Evolutionary conservation across 768 basidiomycete genomes (phyloP).

Genomic region (Postia placenta): DNA sequence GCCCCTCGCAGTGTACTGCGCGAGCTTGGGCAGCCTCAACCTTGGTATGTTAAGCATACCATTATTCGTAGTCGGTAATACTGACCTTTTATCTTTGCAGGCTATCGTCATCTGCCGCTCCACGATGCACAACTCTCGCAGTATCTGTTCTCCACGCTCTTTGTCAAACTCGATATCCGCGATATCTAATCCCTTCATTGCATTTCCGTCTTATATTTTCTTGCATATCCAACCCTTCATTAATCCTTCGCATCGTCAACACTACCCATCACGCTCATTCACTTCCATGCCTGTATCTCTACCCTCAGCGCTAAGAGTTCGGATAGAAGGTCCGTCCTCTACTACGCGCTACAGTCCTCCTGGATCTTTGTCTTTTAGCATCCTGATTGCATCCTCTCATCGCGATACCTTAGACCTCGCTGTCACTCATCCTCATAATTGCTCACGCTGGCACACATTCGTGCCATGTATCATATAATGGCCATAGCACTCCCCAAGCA

Average conservation of each 20-base stretch:
- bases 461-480: background rate
- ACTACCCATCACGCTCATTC: background rate
- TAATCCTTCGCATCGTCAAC: background rate
- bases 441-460: too few species aligned
- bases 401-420: too few species aligned
- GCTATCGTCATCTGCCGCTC: constrained; percentile 85
- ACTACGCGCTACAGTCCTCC: too few species aligned
- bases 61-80: too few species aligned
- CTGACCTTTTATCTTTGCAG: constrained; percentile 37
- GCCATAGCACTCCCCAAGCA: background rate
- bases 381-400: too few species aligned
- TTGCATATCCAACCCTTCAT: background rate
- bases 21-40: constrained; percentile 63
- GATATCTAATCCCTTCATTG: constrained; percentile 20
- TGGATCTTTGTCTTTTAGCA: too few species aligned
- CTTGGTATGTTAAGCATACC: too few species aligned
- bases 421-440: too few species aligned
- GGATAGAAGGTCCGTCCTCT: too few species aligned
- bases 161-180: constrained; percentile 58
- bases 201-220: background rate
- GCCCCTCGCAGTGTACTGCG: constrained; percentile 70
- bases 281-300: background rate
- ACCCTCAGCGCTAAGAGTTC: background rate
- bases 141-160: constrained; percentile 90
- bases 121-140: constrained; percentile 86